Evolutionary conservation across 2,329 filamentous ascomycete genomes (phyloP).

Genomic region (Colletotrichum musae): DNA sequence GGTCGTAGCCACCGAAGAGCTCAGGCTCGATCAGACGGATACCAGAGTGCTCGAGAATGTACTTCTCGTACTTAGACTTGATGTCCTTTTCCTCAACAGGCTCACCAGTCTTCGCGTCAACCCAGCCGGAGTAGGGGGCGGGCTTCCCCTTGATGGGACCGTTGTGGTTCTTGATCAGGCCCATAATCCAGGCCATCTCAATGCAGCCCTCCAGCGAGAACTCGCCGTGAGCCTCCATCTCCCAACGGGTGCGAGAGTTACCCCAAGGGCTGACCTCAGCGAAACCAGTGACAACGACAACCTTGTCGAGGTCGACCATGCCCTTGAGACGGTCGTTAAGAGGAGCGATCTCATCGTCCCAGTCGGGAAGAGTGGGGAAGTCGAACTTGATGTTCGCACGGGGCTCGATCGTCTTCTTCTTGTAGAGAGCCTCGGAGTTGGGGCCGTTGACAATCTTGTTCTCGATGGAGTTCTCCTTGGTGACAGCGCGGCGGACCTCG

Average conservation of each 20-base stretch:
- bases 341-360: slow-evolving; percentile 91
- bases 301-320: slow-evolving; percentile 99
- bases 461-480: slow-evolving; percentile 95
- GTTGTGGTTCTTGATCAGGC: slow-evolving; percentile 98
- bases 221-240: slow-evolving; percentile 97
- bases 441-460: slow-evolving; percentile 98
- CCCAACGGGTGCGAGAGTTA: slow-evolving; percentile 97
- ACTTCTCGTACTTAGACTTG: slow-evolving; percentile 97
- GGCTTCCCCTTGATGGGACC: slow-evolving; percentile 91
- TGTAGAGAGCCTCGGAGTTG: slow-evolving; percentile 91
- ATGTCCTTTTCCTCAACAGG: slow-evolving; percentile 98
- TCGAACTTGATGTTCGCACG: slow-evolving; percentile 98
- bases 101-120: slow-evolving; percentile 93
- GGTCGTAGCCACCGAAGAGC: slow-evolving; percentile 96
- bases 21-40: slow-evolving; percentile 98
- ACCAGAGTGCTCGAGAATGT: slow-evolving; percentile 95
- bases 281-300: slow-evolving; percentile 97
- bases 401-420: slow-evolving; percentile 92
- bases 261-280: slow-evolving; percentile 97
- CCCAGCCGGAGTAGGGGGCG: slow-evolving; percentile 90
- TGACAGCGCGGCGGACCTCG: slow-evolving; percentile 92
- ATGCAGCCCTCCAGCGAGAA: slow-evolving; percentile 98
- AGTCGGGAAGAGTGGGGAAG: slow-evolving; percentile 91
- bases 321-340: slow-evolving; percentile 91
- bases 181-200: slow-evolving; percentile 99